Evolutionary conservation across 2,329 filamentous ascomycete genomes (phyloP).

Genomic region (Talaromyces funiculosus): DNA sequence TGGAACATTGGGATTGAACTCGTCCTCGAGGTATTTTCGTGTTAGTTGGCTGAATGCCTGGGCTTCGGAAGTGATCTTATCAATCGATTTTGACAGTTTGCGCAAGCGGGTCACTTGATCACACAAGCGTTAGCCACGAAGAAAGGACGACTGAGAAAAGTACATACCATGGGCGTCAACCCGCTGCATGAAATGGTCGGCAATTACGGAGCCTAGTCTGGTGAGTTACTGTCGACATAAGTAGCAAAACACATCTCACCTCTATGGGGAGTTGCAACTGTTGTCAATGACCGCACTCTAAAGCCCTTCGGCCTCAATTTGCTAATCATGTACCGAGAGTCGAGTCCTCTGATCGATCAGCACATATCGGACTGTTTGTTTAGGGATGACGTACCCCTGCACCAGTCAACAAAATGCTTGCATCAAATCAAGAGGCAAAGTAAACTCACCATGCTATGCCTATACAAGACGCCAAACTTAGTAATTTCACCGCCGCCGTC

Average conservation of each 20-base stretch:
- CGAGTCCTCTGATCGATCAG: conserved; percentile 48
- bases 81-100: conserved; percentile 8
- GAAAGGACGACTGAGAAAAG: background rate
- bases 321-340: conserved; percentile 61
- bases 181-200: conserved; percentile 55
- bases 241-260: conserved; percentile 27
- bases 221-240: background rate
- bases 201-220: conserved; percentile 50
- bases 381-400: conserved; percentile 30
- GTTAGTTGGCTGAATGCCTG: conserved; percentile 54
- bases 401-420: background rate
- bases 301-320: conserved; percentile 57
- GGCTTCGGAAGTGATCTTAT: conserved; percentile 5
- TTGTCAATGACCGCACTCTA: conserved; percentile 66
- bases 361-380: background rate
- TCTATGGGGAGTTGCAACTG: conserved; percentile 57
- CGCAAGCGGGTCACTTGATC: conserved; percentile 9
- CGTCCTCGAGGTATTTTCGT: conserved; percentile 50
- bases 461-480: conserved; percentile 14
- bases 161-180: conserved; percentile 46
- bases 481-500: background rate
- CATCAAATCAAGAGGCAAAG: background rate
- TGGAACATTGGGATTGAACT: conserved; percentile 56
- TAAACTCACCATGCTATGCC: conserved; percentile 45
- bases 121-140: background rate